A percentile compares a stretch with the other conserved stretches of the same genome.
phyloP scores from a whole-genome alignment of 208 protist genomes.

The Acanthamoeba culbertsoni region DNA sequence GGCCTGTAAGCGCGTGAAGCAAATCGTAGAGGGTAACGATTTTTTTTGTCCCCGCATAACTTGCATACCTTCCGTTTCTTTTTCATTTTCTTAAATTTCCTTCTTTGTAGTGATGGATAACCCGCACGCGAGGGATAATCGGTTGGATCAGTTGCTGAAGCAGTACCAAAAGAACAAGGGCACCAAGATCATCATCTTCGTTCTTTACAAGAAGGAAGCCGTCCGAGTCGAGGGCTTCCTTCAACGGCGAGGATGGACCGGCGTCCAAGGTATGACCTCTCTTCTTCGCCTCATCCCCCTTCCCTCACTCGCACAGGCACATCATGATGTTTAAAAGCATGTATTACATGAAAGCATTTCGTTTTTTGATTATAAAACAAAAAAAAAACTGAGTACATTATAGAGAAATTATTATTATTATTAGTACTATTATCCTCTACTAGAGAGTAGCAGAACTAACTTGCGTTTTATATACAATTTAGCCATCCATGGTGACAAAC shows the following conservation, averaged over 20 bases:
- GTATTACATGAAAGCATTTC: not conserved
- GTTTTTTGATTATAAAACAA: not conserved
- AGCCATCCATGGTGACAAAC: conserved; percentile 86
- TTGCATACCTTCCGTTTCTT: not conserved
- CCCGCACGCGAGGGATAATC: conserved; percentile 1
- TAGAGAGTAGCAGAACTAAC: not conserved
- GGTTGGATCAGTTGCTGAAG: conserved; percentile 40
- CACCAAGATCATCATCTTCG: conserved; percentile 54
- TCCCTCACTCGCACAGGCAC: too few relatives aligned
- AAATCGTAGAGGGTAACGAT: conserved; percentile 66
- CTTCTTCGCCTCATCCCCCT: too few relatives aligned
- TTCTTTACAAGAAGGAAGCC: conserved; percentile 59
- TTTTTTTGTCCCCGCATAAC: conserved; percentile 41
- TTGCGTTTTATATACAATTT: not conserved
- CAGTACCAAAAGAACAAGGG: conserved; percentile 60
- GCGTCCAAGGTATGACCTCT: not conserved
- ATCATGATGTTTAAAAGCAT: not conserved
- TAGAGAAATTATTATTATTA: not conserved
- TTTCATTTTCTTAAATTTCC: not conserved
- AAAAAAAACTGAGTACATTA: not conserved
- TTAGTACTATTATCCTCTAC: not conserved
- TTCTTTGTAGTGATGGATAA: conserved; percentile 30
- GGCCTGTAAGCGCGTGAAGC: conserved; percentile 74
- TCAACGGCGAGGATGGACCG: not conserved
- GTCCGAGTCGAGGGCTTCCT: conserved; percentile 31